Conservation (phyloP, 192 early-diverging fungal genomes). For the Backusella mclennaniae region DNA sequence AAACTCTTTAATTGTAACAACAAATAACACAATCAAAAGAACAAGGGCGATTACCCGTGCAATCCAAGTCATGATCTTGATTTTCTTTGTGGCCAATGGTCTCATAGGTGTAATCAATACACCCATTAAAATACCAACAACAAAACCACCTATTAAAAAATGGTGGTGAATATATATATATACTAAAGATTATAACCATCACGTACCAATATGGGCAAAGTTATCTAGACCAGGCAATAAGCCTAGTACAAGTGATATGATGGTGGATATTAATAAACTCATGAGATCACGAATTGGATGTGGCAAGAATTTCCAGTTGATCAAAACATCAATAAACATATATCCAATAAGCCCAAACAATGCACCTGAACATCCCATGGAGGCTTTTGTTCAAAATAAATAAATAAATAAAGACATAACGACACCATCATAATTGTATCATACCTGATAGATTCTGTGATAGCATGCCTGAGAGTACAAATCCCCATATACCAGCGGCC, state of each 20-base stretch:
- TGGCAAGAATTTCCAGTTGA: slow-evolving; percentile 73
- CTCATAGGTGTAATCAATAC: slow-evolving; percentile 21
- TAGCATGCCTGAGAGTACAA: slow-evolving; percentile 75
- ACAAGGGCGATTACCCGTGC: slow-evolving; percentile 40
- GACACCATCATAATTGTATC: too few relatives aligned
- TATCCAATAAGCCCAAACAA: slow-evolving; percentile 75
- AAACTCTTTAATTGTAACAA: slow-evolving; percentile 45
- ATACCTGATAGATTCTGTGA: slow-evolving; percentile 45
- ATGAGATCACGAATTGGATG: slow-evolving; percentile 67
- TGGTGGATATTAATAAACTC: slow-evolving; percentile 63
- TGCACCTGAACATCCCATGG: slow-evolving; percentile 58
- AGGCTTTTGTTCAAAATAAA: slow-evolving; percentile 30
- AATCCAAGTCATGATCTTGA: slow-evolving; percentile 34
- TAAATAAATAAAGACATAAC: neutral
- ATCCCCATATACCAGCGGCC: slow-evolving; percentile 69
- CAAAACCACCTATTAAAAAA: slow-evolving; percentile 17
- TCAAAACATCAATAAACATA: slow-evolving; percentile 73
- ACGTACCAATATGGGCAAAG: slow-evolving; percentile 75
- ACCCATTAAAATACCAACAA: slow-evolving; percentile 18
- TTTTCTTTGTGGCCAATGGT: slow-evolving; percentile 5
- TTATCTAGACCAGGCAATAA: slow-evolving; percentile 77
- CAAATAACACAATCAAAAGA: slow-evolving; percentile 44
- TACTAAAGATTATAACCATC: slow-evolving; percentile 17
- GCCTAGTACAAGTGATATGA: slow-evolving; percentile 70
- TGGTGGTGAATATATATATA: neutral